phyloP scores from a whole-genome alignment of 108 stramenopile species.

The Stephanodiscus minutulus region DNA sequence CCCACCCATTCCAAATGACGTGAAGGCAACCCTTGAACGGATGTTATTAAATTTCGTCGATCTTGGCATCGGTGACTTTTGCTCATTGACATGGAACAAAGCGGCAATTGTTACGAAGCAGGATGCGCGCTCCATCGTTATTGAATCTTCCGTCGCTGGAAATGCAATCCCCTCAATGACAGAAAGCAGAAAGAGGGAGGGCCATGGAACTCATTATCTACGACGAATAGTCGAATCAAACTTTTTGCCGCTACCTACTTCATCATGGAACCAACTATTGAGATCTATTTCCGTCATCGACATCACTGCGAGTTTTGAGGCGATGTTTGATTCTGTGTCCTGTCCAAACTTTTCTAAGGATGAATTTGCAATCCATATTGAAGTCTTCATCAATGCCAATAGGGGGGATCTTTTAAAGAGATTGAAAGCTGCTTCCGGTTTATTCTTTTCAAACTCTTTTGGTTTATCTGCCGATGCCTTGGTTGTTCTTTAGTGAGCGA shows the following conservation, averaged over 20 bases:
- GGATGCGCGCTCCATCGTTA: background rate
- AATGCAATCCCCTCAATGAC: background rate
- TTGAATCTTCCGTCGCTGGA: background rate
- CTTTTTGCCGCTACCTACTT: background rate
- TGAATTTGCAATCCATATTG: background rate
- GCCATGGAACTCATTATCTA: background rate
- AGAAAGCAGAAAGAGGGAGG: conserved; percentile 1
- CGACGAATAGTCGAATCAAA: background rate
- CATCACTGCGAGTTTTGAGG: background rate
- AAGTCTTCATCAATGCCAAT: background rate
- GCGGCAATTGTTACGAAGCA: background rate
- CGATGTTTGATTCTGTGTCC: background rate
- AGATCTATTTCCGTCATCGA: background rate
- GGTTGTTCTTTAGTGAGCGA: too few species aligned
- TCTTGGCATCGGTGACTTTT: background rate
- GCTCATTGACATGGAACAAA: conserved; percentile 2
- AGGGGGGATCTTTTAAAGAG: background rate
- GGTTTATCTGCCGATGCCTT: background rate
- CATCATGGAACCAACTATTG: background rate
- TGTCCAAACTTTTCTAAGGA: background rate
- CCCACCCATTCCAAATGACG: conserved; percentile 1
- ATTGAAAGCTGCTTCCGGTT: background rate
- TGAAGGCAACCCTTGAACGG: background rate
- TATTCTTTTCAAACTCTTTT: background rate
- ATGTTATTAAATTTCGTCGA: background rate